A percentile compares a stretch with the other conserved stretches of the same genome.
phyloP scores from a whole-genome alignment of 2,329 filamentous ascomycete species.

The Escovopsis weberi region DNA sequence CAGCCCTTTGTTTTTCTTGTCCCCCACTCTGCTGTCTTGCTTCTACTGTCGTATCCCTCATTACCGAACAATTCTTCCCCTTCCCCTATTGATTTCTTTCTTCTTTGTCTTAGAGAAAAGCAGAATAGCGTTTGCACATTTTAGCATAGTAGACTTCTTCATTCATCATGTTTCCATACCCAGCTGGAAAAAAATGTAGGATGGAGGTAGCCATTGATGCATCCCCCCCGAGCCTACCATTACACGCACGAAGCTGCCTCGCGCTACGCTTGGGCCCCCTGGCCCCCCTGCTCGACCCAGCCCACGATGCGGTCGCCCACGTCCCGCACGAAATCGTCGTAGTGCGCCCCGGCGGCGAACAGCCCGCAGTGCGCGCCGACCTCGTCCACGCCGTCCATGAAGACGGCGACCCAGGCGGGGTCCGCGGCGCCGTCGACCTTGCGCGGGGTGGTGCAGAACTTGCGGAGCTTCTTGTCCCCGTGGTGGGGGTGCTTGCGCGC shows the following conservation, averaged over 20 bases:
- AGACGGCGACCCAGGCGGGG: slow-evolving; percentile 60
- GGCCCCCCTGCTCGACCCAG: slow-evolving; percentile 45
- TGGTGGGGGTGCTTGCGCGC: slow-evolving; percentile 2
- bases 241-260: no score
- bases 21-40: neutral
- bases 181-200: no score
- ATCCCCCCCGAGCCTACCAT: no score
- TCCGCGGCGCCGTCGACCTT: slow-evolving; percentile 43
- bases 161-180: no score
- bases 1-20: neutral
- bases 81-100: neutral
- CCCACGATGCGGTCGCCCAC: slow-evolving; percentile 49
- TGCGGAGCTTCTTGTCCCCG: slow-evolving; percentile 41
- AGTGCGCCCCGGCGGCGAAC: slow-evolving; percentile 60
- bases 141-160: no score
- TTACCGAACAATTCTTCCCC: neutral
- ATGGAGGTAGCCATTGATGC: no score
- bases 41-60: neutral
- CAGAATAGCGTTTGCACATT: no score
- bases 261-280: slow-evolving; percentile 5
- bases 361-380: slow-evolving; percentile 73
- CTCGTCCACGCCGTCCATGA: slow-evolving; percentile 74
- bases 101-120: no score
- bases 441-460: slow-evolving; percentile 64
- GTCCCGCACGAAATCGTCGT: slow-evolving; percentile 64